phyloP scores from a whole-genome alignment of 2,329 filamentous ascomycete species.

The Ophiostoma sp. region DNA sequence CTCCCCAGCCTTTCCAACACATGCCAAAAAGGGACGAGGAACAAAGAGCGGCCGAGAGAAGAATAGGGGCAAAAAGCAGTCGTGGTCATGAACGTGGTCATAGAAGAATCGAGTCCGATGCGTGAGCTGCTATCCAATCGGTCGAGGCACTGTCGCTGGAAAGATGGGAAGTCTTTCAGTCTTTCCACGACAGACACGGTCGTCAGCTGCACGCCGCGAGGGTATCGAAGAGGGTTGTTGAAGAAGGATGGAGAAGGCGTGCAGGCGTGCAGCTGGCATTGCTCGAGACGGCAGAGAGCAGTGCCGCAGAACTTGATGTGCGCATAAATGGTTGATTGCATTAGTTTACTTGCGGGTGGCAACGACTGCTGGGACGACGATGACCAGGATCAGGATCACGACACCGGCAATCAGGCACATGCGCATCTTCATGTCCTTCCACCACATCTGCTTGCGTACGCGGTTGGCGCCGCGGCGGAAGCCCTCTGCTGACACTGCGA shows the following conservation, averaged over 20 bases:
- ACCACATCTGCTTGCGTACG: slow-evolving; percentile 98
- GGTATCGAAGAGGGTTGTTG: slow-evolving; percentile 11
- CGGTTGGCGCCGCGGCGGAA: slow-evolving; percentile 96
- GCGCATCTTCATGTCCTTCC: slow-evolving; percentile 99
- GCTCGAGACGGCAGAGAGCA: background rate
- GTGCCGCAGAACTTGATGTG: background rate
- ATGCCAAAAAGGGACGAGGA: too few species aligned
- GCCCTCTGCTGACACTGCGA: slow-evolving; percentile 85
- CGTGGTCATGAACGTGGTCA: slow-evolving; percentile 13
- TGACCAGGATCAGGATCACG: slow-evolving; percentile 84
- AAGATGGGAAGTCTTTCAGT: background rate
- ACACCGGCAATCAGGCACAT: slow-evolving; percentile 91
- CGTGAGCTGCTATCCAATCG: slow-evolving; percentile 7
- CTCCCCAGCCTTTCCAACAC: background rate
- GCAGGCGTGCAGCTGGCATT: background rate
- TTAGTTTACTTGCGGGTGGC: slow-evolving; percentile 18
- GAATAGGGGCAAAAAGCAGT: slow-evolving; percentile 6
- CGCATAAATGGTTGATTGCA: too few species aligned
- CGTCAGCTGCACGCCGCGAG: slow-evolving; percentile 1
- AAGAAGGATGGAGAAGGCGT: background rate
- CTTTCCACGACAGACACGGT: background rate
- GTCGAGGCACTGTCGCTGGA: background rate
- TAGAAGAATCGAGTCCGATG: background rate
- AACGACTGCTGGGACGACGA: slow-evolving; percentile 73
- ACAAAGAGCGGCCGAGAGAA: background rate